A percentile compares a stretch with the other conserved stretches of the same genome.
These are phyloP conservation scores for Globisporangium alternatum DNA, from an alignment of 352 stramenopile species.

Conservation along the genomic window DNA sequence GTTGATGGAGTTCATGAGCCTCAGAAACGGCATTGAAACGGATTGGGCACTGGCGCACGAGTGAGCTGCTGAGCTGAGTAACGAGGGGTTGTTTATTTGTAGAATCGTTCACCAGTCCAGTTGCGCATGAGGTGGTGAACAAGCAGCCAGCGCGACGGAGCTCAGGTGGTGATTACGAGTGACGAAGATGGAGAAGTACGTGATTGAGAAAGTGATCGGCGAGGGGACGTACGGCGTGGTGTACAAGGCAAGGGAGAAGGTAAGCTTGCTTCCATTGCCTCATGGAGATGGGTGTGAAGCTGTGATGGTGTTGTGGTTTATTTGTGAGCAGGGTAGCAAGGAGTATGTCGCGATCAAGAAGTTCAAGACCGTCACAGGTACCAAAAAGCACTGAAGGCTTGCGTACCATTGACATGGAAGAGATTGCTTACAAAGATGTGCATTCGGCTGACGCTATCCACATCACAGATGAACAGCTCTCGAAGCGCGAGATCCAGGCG, in stretches of 20 bases:
- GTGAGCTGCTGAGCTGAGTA: neutral
- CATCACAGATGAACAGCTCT: conserved; percentile 70
- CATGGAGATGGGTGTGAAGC: neutral
- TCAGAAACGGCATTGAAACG: conserved; percentile 10
- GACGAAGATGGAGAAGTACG: conserved; percentile 70
- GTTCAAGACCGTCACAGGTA: conserved; percentile 69
- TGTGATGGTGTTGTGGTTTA: neutral
- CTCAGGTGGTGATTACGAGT: neutral
- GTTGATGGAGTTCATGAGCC: neutral
- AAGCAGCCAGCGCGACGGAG: conserved; percentile 1
- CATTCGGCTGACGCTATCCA: neutral
- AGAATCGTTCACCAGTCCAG: neutral
- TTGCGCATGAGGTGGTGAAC: neutral
- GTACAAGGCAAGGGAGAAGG: conserved; percentile 79
- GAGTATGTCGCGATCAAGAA: conserved; percentile 82
- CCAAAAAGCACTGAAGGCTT: neutral
- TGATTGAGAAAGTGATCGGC: conserved; percentile 76
- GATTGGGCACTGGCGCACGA: conserved; percentile 1
- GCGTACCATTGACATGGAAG: neutral
- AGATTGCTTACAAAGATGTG: neutral
- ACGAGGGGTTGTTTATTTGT: conserved; percentile 5
- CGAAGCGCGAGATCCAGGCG: conserved; percentile 76
- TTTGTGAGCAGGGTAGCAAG: conserved; percentile 37
- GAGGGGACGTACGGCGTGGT: conserved; percentile 84
- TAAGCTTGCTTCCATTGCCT: conserved; percentile 16